These are phyloP conservation scores for Hymenoscyphus scutula DNA, from an alignment of 2,329 filamentous ascomycete genomes.

Conservation along the genomic window DNA sequence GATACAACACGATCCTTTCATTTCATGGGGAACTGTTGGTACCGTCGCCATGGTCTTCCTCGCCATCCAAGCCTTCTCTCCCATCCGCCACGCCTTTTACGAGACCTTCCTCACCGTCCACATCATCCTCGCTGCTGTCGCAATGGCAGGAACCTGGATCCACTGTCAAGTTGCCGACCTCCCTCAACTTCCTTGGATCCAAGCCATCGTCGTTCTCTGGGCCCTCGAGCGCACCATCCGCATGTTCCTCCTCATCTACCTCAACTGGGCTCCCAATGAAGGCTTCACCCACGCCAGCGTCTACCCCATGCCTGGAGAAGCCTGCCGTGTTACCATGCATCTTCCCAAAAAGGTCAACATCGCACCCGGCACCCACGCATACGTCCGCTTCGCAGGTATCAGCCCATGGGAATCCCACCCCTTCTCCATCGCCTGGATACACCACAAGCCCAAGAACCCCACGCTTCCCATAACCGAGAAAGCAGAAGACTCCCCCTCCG, in stretches of 20 bases:
- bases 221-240: conserved; percentile 65
- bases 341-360: conserved; percentile 66
- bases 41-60: conserved; percentile 63
- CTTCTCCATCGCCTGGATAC: conserved; percentile 75
- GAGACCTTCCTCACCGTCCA: conserved; percentile 92
- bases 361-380: conserved; percentile 70
- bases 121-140: conserved; percentile 68
- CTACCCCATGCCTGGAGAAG: conserved; percentile 67
- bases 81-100: conserved; percentile 90
- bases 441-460: conserved; percentile 47
- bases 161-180: conserved; percentile 70
- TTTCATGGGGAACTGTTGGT: conserved; percentile 61
- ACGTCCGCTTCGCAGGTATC: conserved; percentile 66
- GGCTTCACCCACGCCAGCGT: conserved; percentile 64
- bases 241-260: conserved; percentile 60
- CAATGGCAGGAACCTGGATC: conserved; percentile 71
- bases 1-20: conserved; percentile 60
- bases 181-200: conserved; percentile 69
- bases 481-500: conserved; percentile 27
- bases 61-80: conserved; percentile 68
- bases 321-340: conserved; percentile 66
- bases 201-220: conserved; percentile 76
- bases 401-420: conserved; percentile 72
- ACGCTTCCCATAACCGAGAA: conserved; percentile 40
- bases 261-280: conserved; percentile 50